These are phyloP conservation scores for Solanum rostratum DNA, from an alignment of 257 asterid species.

Conservation along the genomic window DNA sequence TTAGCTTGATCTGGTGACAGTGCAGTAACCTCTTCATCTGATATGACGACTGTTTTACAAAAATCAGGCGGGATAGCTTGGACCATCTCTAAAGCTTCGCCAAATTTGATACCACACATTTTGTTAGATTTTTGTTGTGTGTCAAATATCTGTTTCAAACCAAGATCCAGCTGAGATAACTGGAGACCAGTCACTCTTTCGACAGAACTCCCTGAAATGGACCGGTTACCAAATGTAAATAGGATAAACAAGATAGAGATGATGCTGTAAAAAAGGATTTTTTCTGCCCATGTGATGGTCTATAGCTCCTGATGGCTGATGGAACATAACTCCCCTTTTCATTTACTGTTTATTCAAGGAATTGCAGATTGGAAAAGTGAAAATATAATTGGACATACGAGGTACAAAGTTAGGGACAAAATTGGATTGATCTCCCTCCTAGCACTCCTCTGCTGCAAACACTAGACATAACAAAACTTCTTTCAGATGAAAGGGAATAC, in stretches of 20 bases:
- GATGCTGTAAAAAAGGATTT: not conserved
- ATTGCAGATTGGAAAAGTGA: not conserved
- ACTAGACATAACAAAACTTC: not conserved
- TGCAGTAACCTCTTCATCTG: conserved; percentile 22
- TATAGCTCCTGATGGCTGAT: not conserved
- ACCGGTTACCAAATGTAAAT: not conserved
- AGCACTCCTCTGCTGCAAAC: not conserved
- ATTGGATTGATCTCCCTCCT: not conserved
- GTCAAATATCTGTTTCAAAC: conserved; percentile 54
- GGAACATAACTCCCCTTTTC: not conserved
- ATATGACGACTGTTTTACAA: conserved; percentile 12
- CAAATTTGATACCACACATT: conserved; percentile 30
- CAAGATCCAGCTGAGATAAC: conserved; percentile 30
- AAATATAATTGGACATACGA: not conserved
- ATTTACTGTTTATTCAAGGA: not conserved
- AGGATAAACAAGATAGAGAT: not conserved
- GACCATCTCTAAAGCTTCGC: conserved; percentile 52
- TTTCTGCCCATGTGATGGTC: not conserved
- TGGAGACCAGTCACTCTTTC: conserved; percentile 9
- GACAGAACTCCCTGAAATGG: conserved; percentile 40
- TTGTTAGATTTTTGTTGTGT: conserved; percentile 27
- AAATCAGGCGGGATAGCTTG: conserved; percentile 25
- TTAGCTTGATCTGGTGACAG: conserved; percentile 9
- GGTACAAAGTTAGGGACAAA: not conserved
- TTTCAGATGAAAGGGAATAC: not conserved